Base-by-base conservation (phyloP, 2,329 filamentous ascomycete genomes). In the Botrytis elliptica region DNA sequence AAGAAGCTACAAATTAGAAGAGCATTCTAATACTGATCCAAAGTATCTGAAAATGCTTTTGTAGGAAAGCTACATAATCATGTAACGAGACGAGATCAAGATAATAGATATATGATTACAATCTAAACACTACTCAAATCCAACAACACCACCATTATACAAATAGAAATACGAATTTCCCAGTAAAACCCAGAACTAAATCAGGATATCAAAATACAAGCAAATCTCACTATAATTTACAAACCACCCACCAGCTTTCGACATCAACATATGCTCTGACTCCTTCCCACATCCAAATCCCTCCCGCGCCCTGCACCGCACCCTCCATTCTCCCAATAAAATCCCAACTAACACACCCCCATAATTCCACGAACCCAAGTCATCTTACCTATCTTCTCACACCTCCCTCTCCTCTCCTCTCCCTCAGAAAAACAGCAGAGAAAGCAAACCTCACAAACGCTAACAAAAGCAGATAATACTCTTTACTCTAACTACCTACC, bases 161-260 rank as follows among this genome's bases (percentile, higher is more conserved):
- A 76, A 76, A 38, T 73, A 74, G 29, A 76, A 75, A 38, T 73
- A 74, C 8, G 74, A 70, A 57, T 4, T 63, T 14, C 42, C 38
- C 36, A 29, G 3, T 7, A 33, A 29, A 57, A 6, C 52, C 1
- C n/a, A 29, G n/a, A 55, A 55, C 12, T 3, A 2, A 8, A n/a
- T n/a, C 14, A 7, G 25, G 0, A 55, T 29, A n/a, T 7, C 14
- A 55, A 8, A 46, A 5, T 69, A 65, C 38, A 71, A 65, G 68
- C 38, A 75, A 69, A n/a, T 75, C 74, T 57, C 38, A 49, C 25
- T 18, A 67, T 2, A 18, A 20, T 52, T 52, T 6, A 25, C 46
- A 52, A 52, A 52, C 18, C 10, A 12, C 29, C 52, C 20, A 18
- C 40, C 12, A 5, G 40, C 40, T 42, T 42, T 10, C 9, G 29